These are phyloP conservation scores for Peterozyma xylosa DNA, from an alignment of 805 yeast species.

Conservation along the genomic window DNA sequence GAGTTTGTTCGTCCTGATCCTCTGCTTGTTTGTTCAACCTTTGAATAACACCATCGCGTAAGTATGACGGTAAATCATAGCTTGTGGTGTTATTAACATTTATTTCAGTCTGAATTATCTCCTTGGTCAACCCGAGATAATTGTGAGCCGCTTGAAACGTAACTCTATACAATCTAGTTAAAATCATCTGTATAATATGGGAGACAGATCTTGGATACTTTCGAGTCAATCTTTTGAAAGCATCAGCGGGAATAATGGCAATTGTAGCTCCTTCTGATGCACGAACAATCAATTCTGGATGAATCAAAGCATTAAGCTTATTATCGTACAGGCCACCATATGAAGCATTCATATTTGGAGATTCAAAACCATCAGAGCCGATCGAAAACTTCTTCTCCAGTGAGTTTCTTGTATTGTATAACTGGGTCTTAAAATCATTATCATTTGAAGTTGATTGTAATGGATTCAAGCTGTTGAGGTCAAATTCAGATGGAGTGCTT, in stretches of 20 bases:
- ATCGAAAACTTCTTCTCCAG: neutral
- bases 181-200: conserved; percentile 88
- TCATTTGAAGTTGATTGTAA: neutral
- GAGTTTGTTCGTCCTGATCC: neutral
- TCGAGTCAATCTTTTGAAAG: conserved; percentile 63
- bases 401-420: conserved; percentile 10
- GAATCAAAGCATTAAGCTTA: neutral
- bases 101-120: conserved; percentile 70
- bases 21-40: conserved; percentile 21
- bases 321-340: neutral
- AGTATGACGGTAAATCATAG: conserved; percentile 53
- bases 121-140: conserved; percentile 78
- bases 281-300: conserved; percentile 50
- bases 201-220: conserved; percentile 87
- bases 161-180: conserved; percentile 80
- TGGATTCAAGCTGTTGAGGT: conserved; percentile 5
- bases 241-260: conserved; percentile 83
- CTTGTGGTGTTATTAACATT: conserved; percentile 44
- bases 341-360: conserved; percentile 1
- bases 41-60: conserved; percentile 49
- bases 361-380: neutral
- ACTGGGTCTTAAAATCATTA: conserved; percentile 8
- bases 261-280: conserved; percentile 75
- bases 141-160: conserved; percentile 86
- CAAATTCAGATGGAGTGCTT: neutral